phyloP scores from a whole-genome alignment of 805 yeast genomes.

The Ogataea pignaliae region DNA sequence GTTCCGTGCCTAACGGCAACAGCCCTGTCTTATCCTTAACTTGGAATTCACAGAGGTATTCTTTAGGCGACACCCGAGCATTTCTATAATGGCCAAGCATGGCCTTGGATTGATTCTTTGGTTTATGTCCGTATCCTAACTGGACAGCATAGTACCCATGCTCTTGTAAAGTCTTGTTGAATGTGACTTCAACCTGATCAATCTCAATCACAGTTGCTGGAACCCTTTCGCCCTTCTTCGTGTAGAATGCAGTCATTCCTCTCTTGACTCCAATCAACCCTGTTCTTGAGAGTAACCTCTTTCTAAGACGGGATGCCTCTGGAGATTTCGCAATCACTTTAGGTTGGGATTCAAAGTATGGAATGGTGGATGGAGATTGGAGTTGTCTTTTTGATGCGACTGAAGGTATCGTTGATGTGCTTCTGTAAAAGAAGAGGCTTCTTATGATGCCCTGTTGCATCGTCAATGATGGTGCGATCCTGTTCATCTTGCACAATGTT shows the following conservation, averaged over 20 bases:
- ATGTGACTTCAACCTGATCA: constrained; percentile 81
- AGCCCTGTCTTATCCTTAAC: constrained; percentile 63
- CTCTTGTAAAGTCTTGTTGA: constrained; percentile 60
- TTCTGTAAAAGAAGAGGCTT: constrained; percentile 10
- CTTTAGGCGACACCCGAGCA: constrained; percentile 83
- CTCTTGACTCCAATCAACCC: constrained; percentile 81
- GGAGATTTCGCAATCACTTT: constrained; percentile 62
- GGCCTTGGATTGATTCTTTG: constrained; percentile 58
- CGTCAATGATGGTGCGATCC: background rate
- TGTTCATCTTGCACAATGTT: background rate
- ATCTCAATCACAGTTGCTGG: constrained; percentile 89
- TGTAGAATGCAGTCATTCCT: constrained; percentile 87
- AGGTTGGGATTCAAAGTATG: constrained; percentile 41
- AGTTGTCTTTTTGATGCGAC: constrained; percentile 15
- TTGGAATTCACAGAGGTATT: constrained; percentile 70
- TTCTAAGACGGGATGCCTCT: constrained; percentile 65
- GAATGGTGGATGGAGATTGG: constrained; percentile 47
- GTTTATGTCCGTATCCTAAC: constrained; percentile 75
- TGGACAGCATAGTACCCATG: constrained; percentile 86
- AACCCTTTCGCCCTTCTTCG: constrained; percentile 58
- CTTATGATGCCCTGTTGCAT: background rate
- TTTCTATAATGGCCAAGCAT: constrained; percentile 72
- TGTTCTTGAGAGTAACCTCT: constrained; percentile 68
- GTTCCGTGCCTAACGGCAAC: constrained; percentile 69
- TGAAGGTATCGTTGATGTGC: constrained; percentile 36